Evolutionary conservation across 805 yeast species (phyloP).

Genomic region (Candida tallmaniae): DNA sequence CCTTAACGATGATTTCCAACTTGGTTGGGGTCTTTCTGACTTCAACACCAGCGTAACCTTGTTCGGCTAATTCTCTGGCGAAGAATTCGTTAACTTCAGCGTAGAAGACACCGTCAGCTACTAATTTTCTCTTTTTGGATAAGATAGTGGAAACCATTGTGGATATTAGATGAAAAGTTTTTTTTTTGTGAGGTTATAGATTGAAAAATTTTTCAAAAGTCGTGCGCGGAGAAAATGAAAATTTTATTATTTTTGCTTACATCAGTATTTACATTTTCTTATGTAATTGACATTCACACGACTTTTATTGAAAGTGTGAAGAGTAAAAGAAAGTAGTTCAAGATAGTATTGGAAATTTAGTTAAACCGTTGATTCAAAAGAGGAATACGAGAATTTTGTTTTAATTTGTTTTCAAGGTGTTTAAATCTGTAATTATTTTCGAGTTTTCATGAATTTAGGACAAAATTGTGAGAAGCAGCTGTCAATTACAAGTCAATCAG

Average conservation of each 20-base stretch:
- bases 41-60: conserved; percentile 99
- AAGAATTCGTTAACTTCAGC: conserved; percentile 99
- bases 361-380: too few relatives aligned
- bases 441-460: too few relatives aligned
- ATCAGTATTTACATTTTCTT: conserved; percentile 1
- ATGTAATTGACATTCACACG: conserved; percentile 3
- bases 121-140: conserved; percentile 98
- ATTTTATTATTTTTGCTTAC: too few relatives aligned
- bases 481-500: too few relatives aligned
- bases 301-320: too few relatives aligned
- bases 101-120: conserved; percentile 99
- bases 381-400: too few relatives aligned
- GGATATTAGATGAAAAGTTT: conserved; percentile 6
- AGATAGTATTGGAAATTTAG: too few relatives aligned
- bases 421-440: too few relatives aligned
- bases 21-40: conserved; percentile 97
- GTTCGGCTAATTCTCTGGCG: conserved; percentile 99
- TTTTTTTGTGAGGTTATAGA: neutral
- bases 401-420: too few relatives aligned
- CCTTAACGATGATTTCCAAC: conserved; percentile 98
- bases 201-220: conserved; percentile 7
- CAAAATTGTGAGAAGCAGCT: too few relatives aligned
- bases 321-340: too few relatives aligned
- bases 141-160: conserved; percentile 45
- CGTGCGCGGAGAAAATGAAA: neutral